phyloP scores from a whole-genome alignment of 768 basidiomycete species.

The Lentinula guzmanii region DNA sequence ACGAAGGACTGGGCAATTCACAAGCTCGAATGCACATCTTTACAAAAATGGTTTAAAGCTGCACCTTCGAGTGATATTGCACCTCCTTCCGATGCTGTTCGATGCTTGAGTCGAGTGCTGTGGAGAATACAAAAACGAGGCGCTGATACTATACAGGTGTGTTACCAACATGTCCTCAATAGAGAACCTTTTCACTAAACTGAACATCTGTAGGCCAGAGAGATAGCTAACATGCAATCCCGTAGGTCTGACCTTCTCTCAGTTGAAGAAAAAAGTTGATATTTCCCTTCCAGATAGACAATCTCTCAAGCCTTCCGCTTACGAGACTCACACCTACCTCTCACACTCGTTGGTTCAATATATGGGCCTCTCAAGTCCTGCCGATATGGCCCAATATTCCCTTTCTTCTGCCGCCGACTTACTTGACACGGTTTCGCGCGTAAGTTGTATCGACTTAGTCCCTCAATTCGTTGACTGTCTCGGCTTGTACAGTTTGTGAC shows the following conservation, averaged over 20 bases:
- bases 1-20: slow-evolving; percentile 68
- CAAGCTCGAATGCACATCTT: slow-evolving; percentile 70
- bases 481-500: slow-evolving; percentile 64
- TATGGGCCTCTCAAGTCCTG: slow-evolving; percentile 51
- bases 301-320: slow-evolving; percentile 38
- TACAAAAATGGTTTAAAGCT: slow-evolving; percentile 49
- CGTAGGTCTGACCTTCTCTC: slow-evolving; percentile 40
- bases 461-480: not conserved
- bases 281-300: slow-evolving; percentile 42
- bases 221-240: slow-evolving; percentile 69
- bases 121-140: slow-evolving; percentile 60
- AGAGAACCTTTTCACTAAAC: not conserved
- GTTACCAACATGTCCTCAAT: slow-evolving; percentile 10
- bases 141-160: slow-evolving; percentile 49
- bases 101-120: slow-evolving; percentile 72
- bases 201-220: slow-evolving; percentile 38
- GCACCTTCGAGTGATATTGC: slow-evolving; percentile 41
- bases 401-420: slow-evolving; percentile 55
- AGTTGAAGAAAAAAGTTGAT: not conserved
- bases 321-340: slow-evolving; percentile 60
- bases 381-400: slow-evolving; percentile 53
- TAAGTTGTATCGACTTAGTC: slow-evolving; percentile 24
- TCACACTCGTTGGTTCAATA: slow-evolving; percentile 73
- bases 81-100: slow-evolving; percentile 71
- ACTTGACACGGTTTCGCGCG: slow-evolving; percentile 67